phyloP scores from a whole-genome alignment of 1,139 yeast genomes.

The Blastobotrys illinoisensis region DNA sequence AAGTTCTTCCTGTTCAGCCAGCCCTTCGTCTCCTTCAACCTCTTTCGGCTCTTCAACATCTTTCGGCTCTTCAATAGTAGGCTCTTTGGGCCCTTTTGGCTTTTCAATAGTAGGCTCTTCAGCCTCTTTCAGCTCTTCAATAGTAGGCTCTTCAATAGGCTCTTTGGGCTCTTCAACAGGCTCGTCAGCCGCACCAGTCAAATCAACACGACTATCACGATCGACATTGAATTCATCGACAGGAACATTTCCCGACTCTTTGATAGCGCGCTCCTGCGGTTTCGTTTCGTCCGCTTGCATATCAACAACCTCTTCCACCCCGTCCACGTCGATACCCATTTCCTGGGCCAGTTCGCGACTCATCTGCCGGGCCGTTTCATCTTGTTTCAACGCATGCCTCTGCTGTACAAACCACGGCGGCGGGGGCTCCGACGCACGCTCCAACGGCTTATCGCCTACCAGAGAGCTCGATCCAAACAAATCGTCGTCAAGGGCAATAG shows the following conservation, averaged over 20 bases:
- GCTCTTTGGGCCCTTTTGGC: neutral
- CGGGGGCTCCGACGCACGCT: neutral
- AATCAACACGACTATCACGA: too few relatives aligned
- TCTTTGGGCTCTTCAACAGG: neutral
- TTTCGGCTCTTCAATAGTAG: constrained; percentile 5
- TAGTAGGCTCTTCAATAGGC: constrained; percentile 3
- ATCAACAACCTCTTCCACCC: neutral
- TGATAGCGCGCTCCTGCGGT: neutral
- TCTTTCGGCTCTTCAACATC: constrained; percentile 5
- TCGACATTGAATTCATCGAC: neutral
- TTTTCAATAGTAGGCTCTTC: too few relatives aligned
- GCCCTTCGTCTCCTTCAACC: constrained; percentile 14
- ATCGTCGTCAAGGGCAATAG: neutral
- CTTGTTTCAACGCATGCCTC: neutral
- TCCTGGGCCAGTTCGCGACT: neutral
- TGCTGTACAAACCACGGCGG: neutral
- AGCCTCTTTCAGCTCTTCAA: constrained; percentile 6
- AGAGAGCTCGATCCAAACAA: neutral
- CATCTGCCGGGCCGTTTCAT: neutral
- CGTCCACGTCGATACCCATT: neutral
- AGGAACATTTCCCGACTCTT: neutral
- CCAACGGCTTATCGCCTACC: neutral
- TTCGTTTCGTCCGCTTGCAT: neutral
- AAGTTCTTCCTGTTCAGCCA: constrained; percentile 30
- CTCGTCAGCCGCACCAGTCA: neutral